These are phyloP conservation scores for Cyberlindnera mississippiensis DNA, from an alignment of 805 yeast genomes.

Conservation along the genomic window DNA sequence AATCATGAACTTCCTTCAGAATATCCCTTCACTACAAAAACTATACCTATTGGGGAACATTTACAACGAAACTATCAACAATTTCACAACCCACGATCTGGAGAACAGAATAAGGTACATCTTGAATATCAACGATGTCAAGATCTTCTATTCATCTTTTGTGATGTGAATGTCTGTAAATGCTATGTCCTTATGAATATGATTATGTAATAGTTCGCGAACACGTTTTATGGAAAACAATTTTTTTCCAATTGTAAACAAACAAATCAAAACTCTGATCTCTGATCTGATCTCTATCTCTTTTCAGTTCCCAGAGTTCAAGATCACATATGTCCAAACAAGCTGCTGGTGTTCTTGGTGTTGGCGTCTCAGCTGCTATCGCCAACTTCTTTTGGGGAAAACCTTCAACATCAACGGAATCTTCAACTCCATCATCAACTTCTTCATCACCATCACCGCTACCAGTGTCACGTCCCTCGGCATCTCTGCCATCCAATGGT, in stretches of 20 bases:
- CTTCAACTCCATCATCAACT: conserved; percentile 6
- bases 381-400: conserved; percentile 34
- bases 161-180: no score
- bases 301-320: no score
- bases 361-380: conserved; percentile 28
- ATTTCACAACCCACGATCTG: conserved; percentile 27
- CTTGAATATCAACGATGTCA: conserved; percentile 30
- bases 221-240: no score
- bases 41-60: conserved; percentile 31
- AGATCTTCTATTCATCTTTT: conserved; percentile 33
- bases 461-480: conserved; percentile 7
- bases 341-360: conserved; percentile 22
- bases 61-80: conserved; percentile 31
- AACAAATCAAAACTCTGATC: no score
- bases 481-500: background rate
- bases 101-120: conserved; percentile 27
- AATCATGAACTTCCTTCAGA: conserved; percentile 30
- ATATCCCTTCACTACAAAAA: conserved; percentile 30
- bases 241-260: no score
- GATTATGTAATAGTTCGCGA: no score
- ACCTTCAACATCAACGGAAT: conserved; percentile 10
- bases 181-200: no score
- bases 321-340: conserved; percentile 27
- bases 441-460: conserved; percentile 6
- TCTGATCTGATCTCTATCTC: no score